These are phyloP conservation scores for Clitoria ternatea DNA, from an alignment of 306 rosid genomes.

Conservation along the genomic window DNA sequence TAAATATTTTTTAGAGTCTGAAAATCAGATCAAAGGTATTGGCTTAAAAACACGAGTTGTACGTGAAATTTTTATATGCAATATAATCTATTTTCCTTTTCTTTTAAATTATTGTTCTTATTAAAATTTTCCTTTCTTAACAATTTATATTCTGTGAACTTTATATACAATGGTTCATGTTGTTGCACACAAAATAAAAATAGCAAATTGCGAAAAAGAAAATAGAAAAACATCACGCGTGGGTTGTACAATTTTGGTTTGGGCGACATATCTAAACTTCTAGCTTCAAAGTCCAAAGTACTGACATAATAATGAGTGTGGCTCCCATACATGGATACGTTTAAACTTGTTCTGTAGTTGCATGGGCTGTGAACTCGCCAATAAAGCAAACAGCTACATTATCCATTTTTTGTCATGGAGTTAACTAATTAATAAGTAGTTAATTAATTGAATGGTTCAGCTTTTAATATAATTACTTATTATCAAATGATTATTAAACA, in stretches of 20 bases:
- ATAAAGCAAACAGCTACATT: not conserved
- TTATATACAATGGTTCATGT: not conserved
- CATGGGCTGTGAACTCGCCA: slow-evolving; percentile 1
- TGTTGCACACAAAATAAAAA: not conserved
- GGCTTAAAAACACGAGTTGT: not conserved
- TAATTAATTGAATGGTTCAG: not conserved
- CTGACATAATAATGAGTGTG: slow-evolving; percentile 28
- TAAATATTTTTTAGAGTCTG: not conserved
- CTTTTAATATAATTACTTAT: too few species aligned
- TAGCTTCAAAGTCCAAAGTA: slow-evolving; percentile 16
- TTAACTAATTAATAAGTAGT: too few species aligned
- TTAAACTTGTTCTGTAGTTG: not conserved
- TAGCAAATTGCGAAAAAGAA: not conserved
- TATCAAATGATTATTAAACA: too few species aligned
- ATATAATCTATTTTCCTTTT: not conserved
- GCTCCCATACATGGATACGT: slow-evolving; percentile 20
- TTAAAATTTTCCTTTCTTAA: not conserved
- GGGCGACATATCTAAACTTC: slow-evolving; percentile 14
- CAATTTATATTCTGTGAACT: not conserved
- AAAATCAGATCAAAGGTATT: not conserved
- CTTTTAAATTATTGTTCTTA: too few species aligned
- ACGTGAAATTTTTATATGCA: not conserved
- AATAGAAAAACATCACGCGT: not conserved
- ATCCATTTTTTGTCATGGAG: slow-evolving; percentile 12
- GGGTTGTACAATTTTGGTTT: slow-evolving; percentile 25